Conservation (phyloP, 306 rosid genomes). For the Cajanus cajan region DNA sequence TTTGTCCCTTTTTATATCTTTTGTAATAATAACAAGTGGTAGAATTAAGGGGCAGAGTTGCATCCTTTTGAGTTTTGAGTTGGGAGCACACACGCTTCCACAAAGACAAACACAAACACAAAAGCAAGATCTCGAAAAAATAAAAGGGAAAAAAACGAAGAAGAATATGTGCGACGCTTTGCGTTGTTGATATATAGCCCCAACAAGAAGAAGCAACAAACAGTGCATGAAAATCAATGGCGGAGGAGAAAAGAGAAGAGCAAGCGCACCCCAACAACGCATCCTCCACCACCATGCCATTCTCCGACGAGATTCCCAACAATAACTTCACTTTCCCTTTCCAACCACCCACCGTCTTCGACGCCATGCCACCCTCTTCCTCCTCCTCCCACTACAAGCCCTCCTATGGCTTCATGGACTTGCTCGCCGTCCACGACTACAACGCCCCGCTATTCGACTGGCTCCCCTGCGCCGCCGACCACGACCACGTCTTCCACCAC, state of each 20-base stretch:
- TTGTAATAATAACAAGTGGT: slow-evolving; percentile 24
- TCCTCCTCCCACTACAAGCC: slow-evolving; percentile 22
- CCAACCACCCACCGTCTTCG: slow-evolving; percentile 45
- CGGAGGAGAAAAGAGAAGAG: slow-evolving; percentile 49
- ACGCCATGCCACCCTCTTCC: slow-evolving; percentile 31
- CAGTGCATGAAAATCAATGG: slow-evolving; percentile 42
- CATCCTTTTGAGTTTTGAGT: slow-evolving; percentile 42
- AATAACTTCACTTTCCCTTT: slow-evolving; percentile 34
- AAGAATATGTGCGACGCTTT: slow-evolving; percentile 57
- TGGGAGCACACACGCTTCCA: too few relatives aligned
- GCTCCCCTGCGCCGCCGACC: slow-evolving; percentile 12
- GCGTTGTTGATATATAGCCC: slow-evolving; percentile 22
- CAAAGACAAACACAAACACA: too few relatives aligned
- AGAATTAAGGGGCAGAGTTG: slow-evolving; percentile 38
- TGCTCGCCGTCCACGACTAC: slow-evolving; percentile 40
- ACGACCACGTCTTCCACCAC: background rate
- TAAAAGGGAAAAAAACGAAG: slow-evolving; percentile 20
- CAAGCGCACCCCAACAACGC: slow-evolving; percentile 29
- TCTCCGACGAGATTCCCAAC: slow-evolving; percentile 52
- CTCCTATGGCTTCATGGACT: slow-evolving; percentile 54
- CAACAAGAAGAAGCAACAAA: too few relatives aligned
- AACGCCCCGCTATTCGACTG: slow-evolving; percentile 42
- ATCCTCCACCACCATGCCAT: slow-evolving; percentile 35
- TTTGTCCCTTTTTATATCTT: slow-evolving; percentile 33
- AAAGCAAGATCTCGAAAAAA: slow-evolving; percentile 23